These are phyloP conservation scores for Stereocaulon alpinum DNA, from an alignment of 495 filamentous ascomycete species.

Conservation along the genomic window DNA sequence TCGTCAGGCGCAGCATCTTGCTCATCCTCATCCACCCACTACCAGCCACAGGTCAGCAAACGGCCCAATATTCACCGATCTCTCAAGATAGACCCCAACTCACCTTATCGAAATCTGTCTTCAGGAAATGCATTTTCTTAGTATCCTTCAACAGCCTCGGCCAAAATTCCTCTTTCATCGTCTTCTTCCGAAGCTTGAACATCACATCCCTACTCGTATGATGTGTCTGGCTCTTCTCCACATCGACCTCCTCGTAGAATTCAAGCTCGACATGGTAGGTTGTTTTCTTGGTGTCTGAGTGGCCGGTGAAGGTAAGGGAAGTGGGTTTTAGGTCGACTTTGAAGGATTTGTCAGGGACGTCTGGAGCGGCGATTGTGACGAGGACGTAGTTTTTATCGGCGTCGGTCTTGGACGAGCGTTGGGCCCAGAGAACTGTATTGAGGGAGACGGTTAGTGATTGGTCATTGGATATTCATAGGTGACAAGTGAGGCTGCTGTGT, in stretches of 20 bases:
- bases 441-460: background rate
- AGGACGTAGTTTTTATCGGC: slow-evolving; percentile 82
- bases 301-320: slow-evolving; percentile 69
- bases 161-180: slow-evolving; percentile 84
- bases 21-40: slow-evolving; percentile 99
- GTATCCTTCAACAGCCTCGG: slow-evolving; percentile 81
- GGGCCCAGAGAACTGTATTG: slow-evolving; percentile 81
- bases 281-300: slow-evolving; percentile 67
- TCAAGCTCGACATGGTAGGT: slow-evolving; percentile 80
- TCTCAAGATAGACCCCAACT: slow-evolving; percentile 17
- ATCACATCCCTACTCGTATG: slow-evolving; percentile 78
- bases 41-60: background rate
- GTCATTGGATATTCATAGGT: background rate
- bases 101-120: slow-evolving; percentile 98
- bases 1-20: slow-evolving; percentile 82
- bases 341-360: slow-evolving; percentile 57
- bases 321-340: slow-evolving; percentile 72
- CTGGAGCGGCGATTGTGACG: slow-evolving; percentile 77
- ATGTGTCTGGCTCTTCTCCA: slow-evolving; percentile 65
- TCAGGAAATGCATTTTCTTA: slow-evolving; percentile 89
- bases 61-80: background rate
- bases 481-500: background rate
- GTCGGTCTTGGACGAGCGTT: slow-evolving; percentile 78
- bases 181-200: slow-evolving; percentile 92
- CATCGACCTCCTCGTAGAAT: slow-evolving; percentile 87